Conservation (phyloP, 352 stramenopile species). For the Pilasporangium apinafurcum region DNA sequence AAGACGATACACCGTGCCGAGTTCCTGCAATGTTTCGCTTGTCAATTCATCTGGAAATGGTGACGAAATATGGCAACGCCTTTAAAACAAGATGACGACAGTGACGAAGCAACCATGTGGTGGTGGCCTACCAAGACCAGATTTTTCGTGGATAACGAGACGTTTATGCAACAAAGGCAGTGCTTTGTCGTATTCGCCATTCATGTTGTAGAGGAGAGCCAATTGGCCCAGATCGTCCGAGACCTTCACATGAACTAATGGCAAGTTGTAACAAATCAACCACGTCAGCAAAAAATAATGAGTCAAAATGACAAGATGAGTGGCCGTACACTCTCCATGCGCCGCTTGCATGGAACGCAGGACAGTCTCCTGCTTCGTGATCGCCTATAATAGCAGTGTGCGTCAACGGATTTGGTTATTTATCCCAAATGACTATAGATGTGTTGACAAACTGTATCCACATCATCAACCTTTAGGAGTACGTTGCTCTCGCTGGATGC, state of each 20-base stretch:
- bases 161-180: constrained; percentile 63
- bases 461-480: constrained; percentile 18
- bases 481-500: no score
- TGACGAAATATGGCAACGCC: neutral
- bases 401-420: no score
- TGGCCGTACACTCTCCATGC: constrained; percentile 40
- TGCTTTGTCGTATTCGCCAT: constrained; percentile 53
- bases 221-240: constrained; percentile 68
- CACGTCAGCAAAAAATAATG: neutral
- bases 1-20: constrained; percentile 67
- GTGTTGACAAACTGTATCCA: no score
- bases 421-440: no score
- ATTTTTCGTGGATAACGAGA: constrained; percentile 82
- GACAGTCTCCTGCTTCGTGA: constrained; percentile 39
- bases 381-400: constrained; percentile 20
- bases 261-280: neutral
- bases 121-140: constrained; percentile 57
- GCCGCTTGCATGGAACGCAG: constrained; percentile 30
- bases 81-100: neutral
- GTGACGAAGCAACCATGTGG: no score
- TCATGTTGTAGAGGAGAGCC: constrained; percentile 64
- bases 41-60: constrained; percentile 39
- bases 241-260: constrained; percentile 36
- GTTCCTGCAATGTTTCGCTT: constrained; percentile 54
- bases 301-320: neutral